phyloP scores from a whole-genome alignment of 352 stramenopile genomes.

The Globisporangium apiculatum region DNA sequence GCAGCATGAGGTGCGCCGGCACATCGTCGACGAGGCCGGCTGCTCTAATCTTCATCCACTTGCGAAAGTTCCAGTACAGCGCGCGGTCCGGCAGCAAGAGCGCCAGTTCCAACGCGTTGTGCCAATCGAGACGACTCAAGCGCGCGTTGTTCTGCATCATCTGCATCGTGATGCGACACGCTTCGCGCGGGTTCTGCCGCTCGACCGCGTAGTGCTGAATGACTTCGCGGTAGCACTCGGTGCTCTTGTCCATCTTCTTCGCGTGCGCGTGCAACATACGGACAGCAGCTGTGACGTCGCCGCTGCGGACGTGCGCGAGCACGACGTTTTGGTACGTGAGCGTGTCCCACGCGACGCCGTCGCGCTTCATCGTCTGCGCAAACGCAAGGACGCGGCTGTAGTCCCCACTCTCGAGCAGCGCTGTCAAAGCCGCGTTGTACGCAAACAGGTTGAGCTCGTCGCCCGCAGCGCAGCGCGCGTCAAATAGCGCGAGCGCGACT shows the following conservation, averaged over 20 bases:
- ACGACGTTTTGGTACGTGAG: constrained; percentile 63
- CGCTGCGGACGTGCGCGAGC: constrained; percentile 51
- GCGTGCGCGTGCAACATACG: constrained; percentile 59
- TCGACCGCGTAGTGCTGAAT: constrained; percentile 62
- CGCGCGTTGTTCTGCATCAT: constrained; percentile 82
- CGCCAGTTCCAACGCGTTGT: constrained; percentile 54
- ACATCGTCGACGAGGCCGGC: constrained; percentile 45
- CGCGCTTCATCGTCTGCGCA: constrained; percentile 51
- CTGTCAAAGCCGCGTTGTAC: constrained; percentile 60
- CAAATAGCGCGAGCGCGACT: constrained; percentile 49
- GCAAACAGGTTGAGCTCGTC: constrained; percentile 62
- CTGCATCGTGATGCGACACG: constrained; percentile 70
- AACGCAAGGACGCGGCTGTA: constrained; percentile 50
- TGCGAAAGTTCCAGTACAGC: constrained; percentile 85
- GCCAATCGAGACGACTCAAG: constrained; percentile 71
- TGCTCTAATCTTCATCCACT: constrained; percentile 77
- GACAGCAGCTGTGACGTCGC: constrained; percentile 50
- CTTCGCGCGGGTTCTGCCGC: constrained; percentile 52
- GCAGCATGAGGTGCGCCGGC: constrained; percentile 54
- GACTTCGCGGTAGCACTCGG: constrained; percentile 62
- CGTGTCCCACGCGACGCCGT: constrained; percentile 55
- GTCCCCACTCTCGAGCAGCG: constrained; percentile 44
- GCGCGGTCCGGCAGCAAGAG: constrained; percentile 57
- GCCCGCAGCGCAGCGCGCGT: constrained; percentile 24
- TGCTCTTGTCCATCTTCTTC: constrained; percentile 68